Evolutionary conservation across 768 basidiomycete genomes (phyloP), one percentile per base, ranked within the genome.

Genomic region (Leccinum variicolor): DNA sequence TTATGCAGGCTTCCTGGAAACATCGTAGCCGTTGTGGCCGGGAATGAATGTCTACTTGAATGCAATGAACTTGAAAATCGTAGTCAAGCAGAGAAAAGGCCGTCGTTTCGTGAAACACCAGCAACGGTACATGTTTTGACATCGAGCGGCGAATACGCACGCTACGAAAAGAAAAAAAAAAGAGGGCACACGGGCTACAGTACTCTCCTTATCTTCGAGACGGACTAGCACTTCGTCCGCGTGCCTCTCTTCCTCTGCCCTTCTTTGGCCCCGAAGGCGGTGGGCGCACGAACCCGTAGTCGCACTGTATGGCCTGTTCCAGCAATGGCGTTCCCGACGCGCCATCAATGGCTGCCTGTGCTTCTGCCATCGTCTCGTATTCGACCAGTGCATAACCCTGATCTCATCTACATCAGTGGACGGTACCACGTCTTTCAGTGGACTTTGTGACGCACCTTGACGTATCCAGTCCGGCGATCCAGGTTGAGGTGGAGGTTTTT

Each of bases 301-400:
- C 95, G 65, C 92, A 95, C 62, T 90, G 85, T 46, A 98, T 79
- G 17, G 74, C 76, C 75, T 98, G 93, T 67, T 97, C 97, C 54
- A 99, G 75, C 55, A 98, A 73, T 6, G 83, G 77, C 4, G 91
- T 86, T 3, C 92, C 92, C 23, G 89, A 85, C 25, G 94, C 94
- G 48, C 87, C 88, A 56, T 94, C 90, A 60, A 99, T 96, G 17
- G 97, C 97, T 26, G 86, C 84, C 66, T 97, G 92, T 1, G 97
- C 97, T 59, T 98, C 95, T 11, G 86, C 80, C 84, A 92, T 89
- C 6, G 93, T 95, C 68, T 95, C 94, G 71, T 98, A 99, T 74
- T 99, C 97, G 52, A 99, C 92, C 54, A 99, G 77, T 4, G 95
- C 96, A 76, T 99, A 99, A 45, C 97, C 97, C 96, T 98, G 66